Evolutionary conservation across 2,329 filamentous ascomycete species (phyloP).

Genomic region (Neoascochyta sp.): DNA sequence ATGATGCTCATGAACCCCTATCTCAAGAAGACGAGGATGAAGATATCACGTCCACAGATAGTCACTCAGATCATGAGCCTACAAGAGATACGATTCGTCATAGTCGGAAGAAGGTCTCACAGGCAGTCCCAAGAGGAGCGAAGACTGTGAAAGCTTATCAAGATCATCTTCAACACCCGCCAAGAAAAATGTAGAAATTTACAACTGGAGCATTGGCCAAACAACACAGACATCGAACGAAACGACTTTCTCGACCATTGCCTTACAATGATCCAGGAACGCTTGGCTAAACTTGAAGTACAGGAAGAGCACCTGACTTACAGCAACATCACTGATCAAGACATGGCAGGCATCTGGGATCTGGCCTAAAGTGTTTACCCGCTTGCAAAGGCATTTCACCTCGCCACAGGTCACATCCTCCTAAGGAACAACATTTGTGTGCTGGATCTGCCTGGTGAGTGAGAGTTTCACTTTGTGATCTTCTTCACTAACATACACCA

Average conservation of each 20-base stretch:
- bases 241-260: conserved; percentile 2
- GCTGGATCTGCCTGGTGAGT: conserved; percentile 14
- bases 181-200: not conserved
- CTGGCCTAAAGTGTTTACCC: conserved; percentile 6
- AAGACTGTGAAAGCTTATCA: conserved; percentile 11
- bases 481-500: not conserved
- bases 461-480: too few relatives aligned
- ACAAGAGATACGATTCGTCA: too few relatives aligned
- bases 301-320: not conserved
- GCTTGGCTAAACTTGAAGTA: not conserved
- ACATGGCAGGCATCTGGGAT: not conserved
- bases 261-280: not conserved
- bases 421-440: conserved; percentile 6
- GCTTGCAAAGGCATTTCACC: conserved; percentile 5
- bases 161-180: conserved; percentile 8
- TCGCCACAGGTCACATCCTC: conserved; percentile 10
- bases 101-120: not conserved
- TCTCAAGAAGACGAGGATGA: conserved; percentile 1
- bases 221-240: conserved; percentile 2
- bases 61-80: too few relatives aligned
- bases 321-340: conserved; percentile 4
- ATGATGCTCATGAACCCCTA: too few relatives aligned
- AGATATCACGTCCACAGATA: too few relatives aligned
- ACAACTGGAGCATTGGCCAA: conserved; percentile 2
- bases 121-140: not conserved